These are phyloP conservation scores for Emiliania huxleyi DNA, from an alignment of 78 protist genomes.

Conservation along the genomic window DNA sequence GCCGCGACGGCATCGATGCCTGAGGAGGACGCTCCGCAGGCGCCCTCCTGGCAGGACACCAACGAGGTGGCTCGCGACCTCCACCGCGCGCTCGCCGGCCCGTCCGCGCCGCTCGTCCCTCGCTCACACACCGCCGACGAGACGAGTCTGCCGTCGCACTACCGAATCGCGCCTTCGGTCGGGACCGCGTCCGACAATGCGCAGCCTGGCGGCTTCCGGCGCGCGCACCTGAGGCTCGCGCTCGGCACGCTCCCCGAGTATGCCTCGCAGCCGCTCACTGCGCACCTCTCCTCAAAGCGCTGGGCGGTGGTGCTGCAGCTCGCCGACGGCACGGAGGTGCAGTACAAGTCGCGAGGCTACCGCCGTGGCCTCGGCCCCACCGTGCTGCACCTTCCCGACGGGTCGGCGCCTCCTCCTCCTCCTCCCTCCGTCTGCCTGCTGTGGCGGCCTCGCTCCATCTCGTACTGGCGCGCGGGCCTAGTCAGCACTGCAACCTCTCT, in stretches of 20 bases:
- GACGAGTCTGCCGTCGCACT: not conserved
- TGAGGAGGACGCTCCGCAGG: too few relatives aligned
- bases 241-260: not conserved
- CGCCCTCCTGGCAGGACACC: not conserved
- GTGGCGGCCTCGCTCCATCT: not conserved
- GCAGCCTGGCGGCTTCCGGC: not conserved
- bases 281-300: not conserved
- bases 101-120: not conserved
- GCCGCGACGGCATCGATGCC: too few relatives aligned
- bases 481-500: too few relatives aligned
- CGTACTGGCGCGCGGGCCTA: not conserved
- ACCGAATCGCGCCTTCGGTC: not conserved
- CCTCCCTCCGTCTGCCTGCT: not conserved
- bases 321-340: not conserved
- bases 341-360: not conserved
- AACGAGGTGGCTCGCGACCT: not conserved
- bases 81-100: not conserved
- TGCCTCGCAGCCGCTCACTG: not conserved
- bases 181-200: not conserved
- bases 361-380: not conserved
- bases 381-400: not conserved
- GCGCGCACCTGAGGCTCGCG: not conserved
- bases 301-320: not conserved
- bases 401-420: not conserved
- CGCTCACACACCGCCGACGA: not conserved